Evolutionary conservation across 2,329 filamentous ascomycete species (phyloP).

Genomic region (Penicillium vulpinum): DNA sequence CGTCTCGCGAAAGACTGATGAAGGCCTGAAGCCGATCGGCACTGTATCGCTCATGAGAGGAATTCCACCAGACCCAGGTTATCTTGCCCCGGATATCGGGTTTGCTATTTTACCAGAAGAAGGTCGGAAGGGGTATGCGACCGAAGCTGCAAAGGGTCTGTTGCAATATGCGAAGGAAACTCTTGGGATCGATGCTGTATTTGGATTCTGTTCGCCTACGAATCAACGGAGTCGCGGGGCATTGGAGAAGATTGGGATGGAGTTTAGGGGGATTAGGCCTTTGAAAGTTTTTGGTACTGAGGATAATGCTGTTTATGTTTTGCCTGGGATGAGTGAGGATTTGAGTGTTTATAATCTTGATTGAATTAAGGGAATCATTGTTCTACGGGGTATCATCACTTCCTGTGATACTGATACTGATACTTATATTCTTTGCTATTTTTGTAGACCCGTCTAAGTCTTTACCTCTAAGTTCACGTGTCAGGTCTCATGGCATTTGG

Average conservation of each 20-base stretch:
- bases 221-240: slow-evolving; percentile 22
- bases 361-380: background rate
- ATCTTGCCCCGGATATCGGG: slow-evolving; percentile 26
- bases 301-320: slow-evolving; percentile 19
- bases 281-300: slow-evolving; percentile 19
- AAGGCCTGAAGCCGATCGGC: slow-evolving; percentile 11
- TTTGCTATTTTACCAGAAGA: slow-evolving; percentile 25
- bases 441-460: background rate
- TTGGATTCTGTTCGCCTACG: slow-evolving; percentile 21
- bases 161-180: slow-evolving; percentile 18
- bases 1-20: slow-evolving; percentile 4
- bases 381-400: background rate
- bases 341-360: slow-evolving; percentile 16
- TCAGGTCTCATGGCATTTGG: slow-evolving; percentile 22
- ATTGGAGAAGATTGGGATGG: slow-evolving; percentile 27
- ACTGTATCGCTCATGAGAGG: slow-evolving; percentile 21
- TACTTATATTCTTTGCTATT: background rate
- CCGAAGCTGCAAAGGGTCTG: slow-evolving; percentile 23
- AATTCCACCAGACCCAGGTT: slow-evolving; percentile 12
- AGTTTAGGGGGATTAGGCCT: slow-evolving; percentile 18
- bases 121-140: slow-evolving; percentile 29
- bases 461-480: background rate
- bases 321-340: slow-evolving; percentile 16
- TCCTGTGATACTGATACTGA: too few relatives aligned
- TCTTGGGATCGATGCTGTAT: slow-evolving; percentile 18